Percentiles rank a stretch among this genome's conserved stretches.
These are phyloP conservation scores for Neofusicoccum laricinum DNA, from an alignment of 2,329 filamentous ascomycete genomes.

Conservation along the genomic window DNA sequence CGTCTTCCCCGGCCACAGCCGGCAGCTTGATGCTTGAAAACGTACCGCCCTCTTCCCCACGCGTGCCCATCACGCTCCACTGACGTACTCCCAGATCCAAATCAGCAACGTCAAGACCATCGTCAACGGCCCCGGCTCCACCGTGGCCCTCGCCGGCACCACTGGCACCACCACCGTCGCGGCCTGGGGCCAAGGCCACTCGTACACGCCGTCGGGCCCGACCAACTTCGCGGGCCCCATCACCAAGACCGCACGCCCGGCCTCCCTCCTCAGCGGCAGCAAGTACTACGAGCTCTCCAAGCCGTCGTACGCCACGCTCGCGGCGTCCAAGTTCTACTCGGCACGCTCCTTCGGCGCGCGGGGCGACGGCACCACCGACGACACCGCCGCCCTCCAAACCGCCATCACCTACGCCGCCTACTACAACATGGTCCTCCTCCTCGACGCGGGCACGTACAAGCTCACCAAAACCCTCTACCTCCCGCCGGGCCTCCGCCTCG, in stretches of 20 bases:
- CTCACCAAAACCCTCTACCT: constrained; percentile 54
- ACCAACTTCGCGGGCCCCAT: constrained; percentile 44
- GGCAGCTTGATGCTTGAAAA: constrained; percentile 58
- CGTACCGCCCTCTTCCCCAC: constrained; percentile 24
- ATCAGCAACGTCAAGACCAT: constrained; percentile 47
- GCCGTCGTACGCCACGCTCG: constrained; percentile 45
- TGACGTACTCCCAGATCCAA: constrained; percentile 36
- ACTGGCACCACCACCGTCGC: constrained; percentile 21
- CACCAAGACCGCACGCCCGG: constrained; percentile 42
- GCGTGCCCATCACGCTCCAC: constrained; percentile 63
- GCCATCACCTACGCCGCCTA: constrained; percentile 62
- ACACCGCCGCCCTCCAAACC: constrained; percentile 74
- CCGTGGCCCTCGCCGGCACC: constrained; percentile 25
- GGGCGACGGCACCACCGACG: constrained; percentile 77
- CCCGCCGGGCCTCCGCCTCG: constrained; percentile 72
- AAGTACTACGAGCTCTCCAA: constrained; percentile 53
- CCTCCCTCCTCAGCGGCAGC: constrained; percentile 43
- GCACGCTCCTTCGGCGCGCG: constrained; percentile 54
- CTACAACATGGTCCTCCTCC: constrained; percentile 53
- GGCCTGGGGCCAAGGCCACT: constrained; percentile 34
- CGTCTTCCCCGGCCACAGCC: constrained; percentile 42
- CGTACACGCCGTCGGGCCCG: constrained; percentile 38
- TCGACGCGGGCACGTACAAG: constrained; percentile 57
- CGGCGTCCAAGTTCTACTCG: constrained; percentile 49
- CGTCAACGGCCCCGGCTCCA: constrained; percentile 24